Percentiles rank a stretch among this genome's conserved stretches.
These are phyloP conservation scores for Fusarium humuli DNA, from an alignment of 2,329 filamentous ascomycete genomes.

Conservation along the genomic window DNA sequence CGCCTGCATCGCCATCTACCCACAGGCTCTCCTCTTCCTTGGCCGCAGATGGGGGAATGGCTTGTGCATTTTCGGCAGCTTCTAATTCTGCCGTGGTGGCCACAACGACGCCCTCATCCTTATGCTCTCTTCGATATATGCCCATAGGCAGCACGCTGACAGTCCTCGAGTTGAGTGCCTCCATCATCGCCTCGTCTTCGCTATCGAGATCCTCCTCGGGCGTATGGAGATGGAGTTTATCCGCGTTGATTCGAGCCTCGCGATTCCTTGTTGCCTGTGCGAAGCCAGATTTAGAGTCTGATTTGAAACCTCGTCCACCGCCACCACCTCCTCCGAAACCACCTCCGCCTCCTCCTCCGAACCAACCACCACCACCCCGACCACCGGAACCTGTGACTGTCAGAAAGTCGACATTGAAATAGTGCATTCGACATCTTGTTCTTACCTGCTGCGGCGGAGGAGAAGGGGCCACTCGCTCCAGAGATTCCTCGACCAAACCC, in stretches of 20 bases:
- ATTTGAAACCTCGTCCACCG: conserved; percentile 47
- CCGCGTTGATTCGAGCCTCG: conserved; percentile 67
- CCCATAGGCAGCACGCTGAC: conserved; percentile 64
- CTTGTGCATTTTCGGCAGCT: conserved; percentile 60
- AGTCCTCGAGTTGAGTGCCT: conserved; percentile 48
- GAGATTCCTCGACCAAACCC: conserved; percentile 52
- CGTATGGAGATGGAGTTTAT: conserved; percentile 62
- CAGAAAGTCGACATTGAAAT: background rate
- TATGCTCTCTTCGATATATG: conserved; percentile 65
- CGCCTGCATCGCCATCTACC: conserved; percentile 53
- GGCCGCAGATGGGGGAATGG: conserved; percentile 32
- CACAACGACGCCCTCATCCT: conserved; percentile 65
- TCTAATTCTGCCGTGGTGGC: conserved; percentile 69
- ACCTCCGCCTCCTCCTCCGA: conserved; percentile 43
- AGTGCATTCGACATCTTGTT: conserved; percentile 10
- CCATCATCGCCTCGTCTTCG: conserved; percentile 58
- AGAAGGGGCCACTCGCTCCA: conserved; percentile 56
- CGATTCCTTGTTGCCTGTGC: conserved; percentile 51
- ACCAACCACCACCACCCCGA: conserved; percentile 46
- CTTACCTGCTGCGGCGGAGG: conserved; percentile 48
- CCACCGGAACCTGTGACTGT: conserved; percentile 31
- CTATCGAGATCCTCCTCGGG: conserved; percentile 59
- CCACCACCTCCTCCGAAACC: conserved; percentile 47
- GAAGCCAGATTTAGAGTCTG: conserved; percentile 55
- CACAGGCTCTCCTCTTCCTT: conserved; percentile 61